Base-by-base conservation (phyloP, 345 rosid genomes). In the Hevea brasiliensis region DNA sequence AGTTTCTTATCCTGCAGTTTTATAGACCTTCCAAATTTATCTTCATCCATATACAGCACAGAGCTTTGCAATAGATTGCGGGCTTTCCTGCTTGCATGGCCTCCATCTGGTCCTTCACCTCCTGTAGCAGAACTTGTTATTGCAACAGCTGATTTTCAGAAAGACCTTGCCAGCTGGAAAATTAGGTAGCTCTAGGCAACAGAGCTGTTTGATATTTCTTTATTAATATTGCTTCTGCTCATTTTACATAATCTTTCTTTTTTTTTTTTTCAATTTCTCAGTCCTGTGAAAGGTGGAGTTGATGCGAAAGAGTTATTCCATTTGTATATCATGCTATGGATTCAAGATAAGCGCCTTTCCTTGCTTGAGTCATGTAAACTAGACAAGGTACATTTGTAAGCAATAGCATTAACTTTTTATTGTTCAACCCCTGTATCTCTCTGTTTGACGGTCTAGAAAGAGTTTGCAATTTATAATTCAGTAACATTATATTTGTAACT, bases 251-350 rank as follows among this genome's bases (percentile, higher is more conserved):
- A 10, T 13, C 64, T 47, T 0, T 24, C 60, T 29, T 42, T 72
- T 54, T 48, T 58, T 74, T 69, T 29, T 78, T 2, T 32, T 32
- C 4, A 32, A 1, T 32, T 68, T 76, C 61, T 21, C 89, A 95
- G 99, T 81, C 84, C 93, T 74, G 79, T 89, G 70, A 94, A 95
- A 87, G 99, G 96, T 53, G 99, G 99, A 45, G 93, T 95, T 60
- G 93, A 95, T 86, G 99, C 99, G 41, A 92, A 89, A 79, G 97
- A 95, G 68, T 83, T 95, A 72, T 95, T 95, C 83, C 92, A 95
- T 83, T 74, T 95, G 71, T 95, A 95, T 82, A 91, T 95, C 69
- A 87, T 91, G 92, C 77, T 92, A 21, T 95, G 99, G 99, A 95
- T 95, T 85, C 94, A 95, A 87, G 99, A 95, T 73, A 90, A 83